Evolutionary conservation across 2,329 filamentous ascomycete species (phyloP).

Genomic region (Coniochaeta hoffmannii): DNA sequence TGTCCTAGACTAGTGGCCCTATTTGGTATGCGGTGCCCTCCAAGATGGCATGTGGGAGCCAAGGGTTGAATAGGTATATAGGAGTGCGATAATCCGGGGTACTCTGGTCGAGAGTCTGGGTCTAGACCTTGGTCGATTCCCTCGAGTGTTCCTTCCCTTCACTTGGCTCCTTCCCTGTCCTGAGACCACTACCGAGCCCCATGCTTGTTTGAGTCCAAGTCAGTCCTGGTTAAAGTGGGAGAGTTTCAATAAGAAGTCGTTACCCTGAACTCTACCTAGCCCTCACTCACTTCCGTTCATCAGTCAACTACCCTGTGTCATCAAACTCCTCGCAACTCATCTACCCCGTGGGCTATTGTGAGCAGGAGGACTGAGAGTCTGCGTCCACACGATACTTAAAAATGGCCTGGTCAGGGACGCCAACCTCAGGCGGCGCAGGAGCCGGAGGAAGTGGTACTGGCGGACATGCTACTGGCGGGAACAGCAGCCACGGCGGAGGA

Average conservation of each 20-base stretch:
- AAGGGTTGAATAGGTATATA: neutral
- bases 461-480: conserved; percentile 10
- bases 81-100: neutral
- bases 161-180: neutral
- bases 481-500: conserved; percentile 4
- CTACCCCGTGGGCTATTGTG: neutral
- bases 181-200: neutral
- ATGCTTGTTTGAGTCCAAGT: neutral
- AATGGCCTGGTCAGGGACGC: conserved; percentile 3
- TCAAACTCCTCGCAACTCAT: neutral
- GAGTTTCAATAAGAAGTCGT: neutral
- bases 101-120: neutral
- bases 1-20: neutral
- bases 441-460: conserved; percentile 3
- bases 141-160: neutral
- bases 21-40: neutral
- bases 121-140: neutral
- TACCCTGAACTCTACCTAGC: neutral
- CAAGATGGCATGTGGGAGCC: neutral
- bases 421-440: neutral
- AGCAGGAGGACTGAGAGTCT: neutral
- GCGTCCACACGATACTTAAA: neutral
- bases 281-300: neutral
- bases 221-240: neutral
- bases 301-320: neutral